phyloP scores from a whole-genome alignment of 352 stramenopile species.

The Pythium dissimile region DNA sequence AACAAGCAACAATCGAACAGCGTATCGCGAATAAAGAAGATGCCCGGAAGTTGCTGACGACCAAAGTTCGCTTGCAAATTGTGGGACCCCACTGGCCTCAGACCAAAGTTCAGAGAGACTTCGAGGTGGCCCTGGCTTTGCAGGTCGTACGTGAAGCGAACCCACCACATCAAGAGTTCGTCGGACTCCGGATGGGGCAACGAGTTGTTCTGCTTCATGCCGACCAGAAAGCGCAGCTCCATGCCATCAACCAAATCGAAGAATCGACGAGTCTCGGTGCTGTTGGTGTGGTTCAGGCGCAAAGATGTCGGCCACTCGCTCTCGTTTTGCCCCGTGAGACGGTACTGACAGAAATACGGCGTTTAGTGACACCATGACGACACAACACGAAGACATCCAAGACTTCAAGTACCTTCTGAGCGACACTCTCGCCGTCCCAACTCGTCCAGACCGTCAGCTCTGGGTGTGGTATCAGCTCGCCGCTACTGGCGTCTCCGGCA shows the following conservation, averaged over 20 bases:
- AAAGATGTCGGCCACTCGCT: conserved; percentile 54
- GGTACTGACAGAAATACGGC: conserved; percentile 24
- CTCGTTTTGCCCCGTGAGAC: conserved; percentile 34
- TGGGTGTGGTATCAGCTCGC: conserved; percentile 32
- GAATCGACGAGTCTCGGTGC: conserved; percentile 44
- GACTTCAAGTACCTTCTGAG: conserved; percentile 1
- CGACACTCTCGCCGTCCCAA: conserved; percentile 18
- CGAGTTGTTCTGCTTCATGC: conserved; percentile 30
- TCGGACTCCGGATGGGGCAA: conserved; percentile 1
- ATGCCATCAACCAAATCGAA: conserved; percentile 68
- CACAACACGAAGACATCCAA: neutral
- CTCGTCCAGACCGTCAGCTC: conserved; percentile 42
- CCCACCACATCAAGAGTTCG: conserved; percentile 51
- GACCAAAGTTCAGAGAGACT: conserved; percentile 52
- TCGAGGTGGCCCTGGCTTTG: conserved; percentile 70
- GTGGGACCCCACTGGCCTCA: conserved; percentile 16
- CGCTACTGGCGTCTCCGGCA: conserved; percentile 13
- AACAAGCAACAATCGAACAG: conserved; percentile 46
- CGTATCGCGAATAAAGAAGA: conserved; percentile 44
- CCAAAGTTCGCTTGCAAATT: conserved; percentile 10
- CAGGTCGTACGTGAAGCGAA: conserved; percentile 64
- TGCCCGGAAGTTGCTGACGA: conserved; percentile 27
- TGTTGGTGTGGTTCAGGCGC: conserved; percentile 23
- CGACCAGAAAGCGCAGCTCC: conserved; percentile 53
- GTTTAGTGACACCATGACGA: too few species aligned